Evolutionary conservation across 2,329 filamentous ascomycete species (phyloP), one percentile per base, ranked within the genome.

Genomic region (Colletotrichum caudatum): DNA sequence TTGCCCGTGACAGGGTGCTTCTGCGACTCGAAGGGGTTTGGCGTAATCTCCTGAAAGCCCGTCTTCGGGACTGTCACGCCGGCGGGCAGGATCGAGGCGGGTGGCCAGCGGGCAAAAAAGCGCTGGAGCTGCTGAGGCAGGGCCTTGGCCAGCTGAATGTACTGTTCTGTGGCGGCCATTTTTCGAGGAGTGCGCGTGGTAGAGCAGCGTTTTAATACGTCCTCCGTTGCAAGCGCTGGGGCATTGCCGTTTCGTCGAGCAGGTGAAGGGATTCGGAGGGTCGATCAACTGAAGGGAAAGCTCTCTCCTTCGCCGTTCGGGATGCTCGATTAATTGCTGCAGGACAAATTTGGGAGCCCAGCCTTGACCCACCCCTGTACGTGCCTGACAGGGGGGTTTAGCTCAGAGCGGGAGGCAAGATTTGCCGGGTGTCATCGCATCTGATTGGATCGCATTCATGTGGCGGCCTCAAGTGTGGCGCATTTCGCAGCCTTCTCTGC

Each of bases 21-120:
- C 77, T 89, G 90, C 48, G 93, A 89, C 73, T 90, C 86, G 85
- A 99, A 99, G 0, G 95, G 95, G 79, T 97, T 96, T 62, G 87
- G 85, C 72, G 90, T 84, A 79, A 85, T 82, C 77, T 84, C 83
- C 77, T 89, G 87, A 84, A 84, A 91, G 69, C 81, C 82, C 74
- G 83, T 86, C 82, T 79, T 82, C 74, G 84, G 76, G 75, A 82
- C 77, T 60, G 81, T 78, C 61, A 83, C 79, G 69, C 81, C 81
- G 61, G 81, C 79, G 71, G 87, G 81, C 72, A 89, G 83, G 78
- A 91, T 87, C 76, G 88, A 81, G 64, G 84, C 88, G 59, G 95
- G 94, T 53, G 96, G 96, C 81, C 95, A 98, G 75, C 93, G 92
- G 69, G 92, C 92, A 82, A 99, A 93, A 88, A 99, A 98, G 78